A percentile compares a stretch with the other conserved stretches of the same genome.
Conservation (phyloP, 2,329 filamentous ascomycete species). For the Tetracladium maxilliforme region DNA sequence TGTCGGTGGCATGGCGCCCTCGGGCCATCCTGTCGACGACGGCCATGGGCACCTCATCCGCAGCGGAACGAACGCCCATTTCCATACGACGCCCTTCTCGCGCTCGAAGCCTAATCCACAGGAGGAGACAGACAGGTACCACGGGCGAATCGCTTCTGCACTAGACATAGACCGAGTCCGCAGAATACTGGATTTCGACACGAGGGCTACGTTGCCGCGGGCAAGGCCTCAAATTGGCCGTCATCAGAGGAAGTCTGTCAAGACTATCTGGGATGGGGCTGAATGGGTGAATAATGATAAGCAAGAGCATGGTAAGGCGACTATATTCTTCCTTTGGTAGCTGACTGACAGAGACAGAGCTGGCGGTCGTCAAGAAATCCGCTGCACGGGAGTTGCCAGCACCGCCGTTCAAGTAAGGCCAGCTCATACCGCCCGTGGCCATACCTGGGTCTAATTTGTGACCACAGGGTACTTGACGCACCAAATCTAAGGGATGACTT, state of each 20-base stretch:
- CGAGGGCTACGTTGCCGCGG: constrained; percentile 9
- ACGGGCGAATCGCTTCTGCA: constrained; percentile 63
- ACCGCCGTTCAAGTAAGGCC: constrained; percentile 67
- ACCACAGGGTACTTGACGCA: constrained; percentile 63
- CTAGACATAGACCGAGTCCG: constrained; percentile 61
- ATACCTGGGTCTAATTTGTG: constrained; percentile 5
- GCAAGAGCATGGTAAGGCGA: no score
- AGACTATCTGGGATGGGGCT: constrained; percentile 18
- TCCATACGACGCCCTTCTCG: constrained; percentile 38
- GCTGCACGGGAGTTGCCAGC: no score
- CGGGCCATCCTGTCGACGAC: constrained; percentile 38
- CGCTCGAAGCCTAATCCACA: constrained; percentile 24
- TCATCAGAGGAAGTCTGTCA: constrained; percentile 11
- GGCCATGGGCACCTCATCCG: constrained; percentile 50
- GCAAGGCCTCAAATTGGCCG: constrained; percentile 12
- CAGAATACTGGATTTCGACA: constrained; percentile 45
- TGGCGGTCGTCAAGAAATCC: no score
- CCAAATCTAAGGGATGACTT: constrained; percentile 86
- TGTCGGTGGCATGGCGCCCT: constrained; percentile 55
- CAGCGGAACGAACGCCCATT: constrained; percentile 58
- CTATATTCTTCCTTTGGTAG: no score
- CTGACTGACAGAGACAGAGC: constrained; percentile 5
- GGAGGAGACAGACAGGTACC: constrained; percentile 54
- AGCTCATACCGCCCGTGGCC: constrained; percentile 5
- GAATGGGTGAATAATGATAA: constrained; percentile 11